A percentile compares a stretch with the other conserved stretches of the same genome.
phyloP scores from a whole-genome alignment of 495 filamentous ascomycete species.

The Cetradonia linearis region DNA sequence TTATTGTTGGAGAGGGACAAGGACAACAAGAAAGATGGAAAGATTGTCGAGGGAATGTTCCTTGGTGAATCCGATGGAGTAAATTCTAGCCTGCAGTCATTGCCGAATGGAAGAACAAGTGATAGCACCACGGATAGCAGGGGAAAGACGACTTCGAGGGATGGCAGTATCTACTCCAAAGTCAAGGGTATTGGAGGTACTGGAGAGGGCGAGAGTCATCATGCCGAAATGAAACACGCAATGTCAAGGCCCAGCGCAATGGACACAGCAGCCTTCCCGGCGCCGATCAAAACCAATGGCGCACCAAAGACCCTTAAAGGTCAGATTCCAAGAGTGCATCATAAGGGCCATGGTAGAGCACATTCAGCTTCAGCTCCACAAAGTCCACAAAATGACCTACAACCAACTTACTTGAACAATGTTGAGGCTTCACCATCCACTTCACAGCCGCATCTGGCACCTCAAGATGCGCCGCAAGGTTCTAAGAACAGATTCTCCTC shows the following conservation, averaged over 20 bases:
- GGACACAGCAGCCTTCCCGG: constrained; percentile 20
- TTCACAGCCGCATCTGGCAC: constrained; percentile 25
- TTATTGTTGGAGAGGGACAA: constrained; percentile 9
- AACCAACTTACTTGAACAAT: constrained; percentile 8
- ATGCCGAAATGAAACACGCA: constrained; percentile 23
- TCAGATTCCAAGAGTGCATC: constrained; percentile 14
- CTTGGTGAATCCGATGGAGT: constrained; percentile 17
- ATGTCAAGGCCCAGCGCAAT: constrained; percentile 27
- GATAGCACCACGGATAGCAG: constrained; percentile 42
- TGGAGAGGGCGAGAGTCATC: constrained; percentile 34
- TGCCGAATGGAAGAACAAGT: constrained; percentile 39
- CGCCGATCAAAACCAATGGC: constrained; percentile 13
- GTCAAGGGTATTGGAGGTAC: constrained; percentile 35
- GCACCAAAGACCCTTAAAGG: constrained; percentile 16
- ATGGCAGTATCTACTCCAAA: constrained; percentile 44
- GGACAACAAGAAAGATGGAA: constrained; percentile 9
- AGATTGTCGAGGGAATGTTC: constrained; percentile 20
- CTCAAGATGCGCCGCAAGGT: constrained; percentile 33
- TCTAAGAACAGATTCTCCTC: constrained; percentile 55
- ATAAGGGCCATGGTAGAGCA: constrained; percentile 22
- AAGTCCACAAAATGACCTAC: constrained; percentile 10
- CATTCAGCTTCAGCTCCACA: constrained; percentile 26
- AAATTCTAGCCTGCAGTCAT: constrained; percentile 29
- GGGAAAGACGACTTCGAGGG: constrained; percentile 40
- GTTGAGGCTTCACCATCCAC: constrained; percentile 28